phyloP scores from a whole-genome alignment of 2,329 filamentous ascomycete species.

The Claviceps cyperi region DNA sequence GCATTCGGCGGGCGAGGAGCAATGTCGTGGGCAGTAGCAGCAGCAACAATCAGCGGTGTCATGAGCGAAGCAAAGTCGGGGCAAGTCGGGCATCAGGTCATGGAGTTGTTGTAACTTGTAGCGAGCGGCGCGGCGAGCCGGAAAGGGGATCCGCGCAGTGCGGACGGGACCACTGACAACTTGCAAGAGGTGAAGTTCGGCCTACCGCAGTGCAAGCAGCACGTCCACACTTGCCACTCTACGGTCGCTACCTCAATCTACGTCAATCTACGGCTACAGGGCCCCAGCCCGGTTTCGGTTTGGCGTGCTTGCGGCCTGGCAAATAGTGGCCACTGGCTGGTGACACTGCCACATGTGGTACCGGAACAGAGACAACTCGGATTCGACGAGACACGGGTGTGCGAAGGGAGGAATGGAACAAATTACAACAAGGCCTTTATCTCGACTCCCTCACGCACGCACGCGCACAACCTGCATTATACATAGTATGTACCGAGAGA shows the following conservation, averaged over 20 bases:
- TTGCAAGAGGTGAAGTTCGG: constrained; percentile 3
- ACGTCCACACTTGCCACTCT: not conserved
- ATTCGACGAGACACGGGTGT: not conserved
- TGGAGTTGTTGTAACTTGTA: not conserved
- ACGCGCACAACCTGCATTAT: too few species aligned
- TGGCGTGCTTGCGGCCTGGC: not conserved
- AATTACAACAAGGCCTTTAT: too few species aligned
- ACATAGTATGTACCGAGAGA: too few species aligned
- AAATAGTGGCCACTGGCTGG: not conserved
- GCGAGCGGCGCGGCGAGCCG: too few species aligned
- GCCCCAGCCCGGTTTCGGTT: not conserved
- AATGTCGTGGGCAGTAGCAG: not conserved
- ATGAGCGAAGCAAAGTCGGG: not conserved
- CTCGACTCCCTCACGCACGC: too few species aligned
- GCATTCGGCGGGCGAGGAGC: not conserved
- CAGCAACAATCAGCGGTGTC: too few species aligned
- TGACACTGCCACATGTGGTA: not conserved
- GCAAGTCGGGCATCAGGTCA: not conserved
- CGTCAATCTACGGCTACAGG: not conserved
- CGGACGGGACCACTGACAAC: too few species aligned
- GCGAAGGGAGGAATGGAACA: not conserved
- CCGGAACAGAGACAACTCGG: not conserved
- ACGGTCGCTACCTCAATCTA: not conserved
- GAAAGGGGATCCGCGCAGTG: too few species aligned
- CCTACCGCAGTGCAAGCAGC: not conserved